Evolutionary conservation across 2,329 filamentous ascomycete genomes (phyloP).

Genomic region (Cordyceps javanica): DNA sequence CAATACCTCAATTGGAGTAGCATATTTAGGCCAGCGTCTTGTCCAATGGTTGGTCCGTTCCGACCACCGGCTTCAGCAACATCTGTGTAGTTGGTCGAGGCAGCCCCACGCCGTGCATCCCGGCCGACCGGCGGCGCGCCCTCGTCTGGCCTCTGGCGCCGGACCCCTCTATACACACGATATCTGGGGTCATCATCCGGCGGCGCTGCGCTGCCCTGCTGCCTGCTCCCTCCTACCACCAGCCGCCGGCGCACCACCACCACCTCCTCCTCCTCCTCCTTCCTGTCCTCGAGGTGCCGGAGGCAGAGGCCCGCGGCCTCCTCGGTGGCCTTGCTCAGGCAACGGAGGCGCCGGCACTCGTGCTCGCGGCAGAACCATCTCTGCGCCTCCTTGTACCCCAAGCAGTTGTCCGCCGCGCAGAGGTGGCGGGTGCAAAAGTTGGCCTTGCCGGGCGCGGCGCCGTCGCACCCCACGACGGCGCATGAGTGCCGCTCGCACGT

Average conservation of each 20-base stretch:
- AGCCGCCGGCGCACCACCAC: neutral
- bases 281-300: neutral
- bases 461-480: slow-evolving; percentile 3
- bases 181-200: neutral
- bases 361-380: slow-evolving; percentile 8
- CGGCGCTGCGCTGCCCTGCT: neutral
- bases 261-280: neutral
- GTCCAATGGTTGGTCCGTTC: no score
- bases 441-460: neutral
- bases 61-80: neutral
- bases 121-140: neutral
- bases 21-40: no score
- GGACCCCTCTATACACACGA: no score
- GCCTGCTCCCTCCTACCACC: neutral
- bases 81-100: neutral
- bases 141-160: neutral
- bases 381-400: slow-evolving; percentile 1
- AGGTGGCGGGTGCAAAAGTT: neutral
- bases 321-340: neutral
- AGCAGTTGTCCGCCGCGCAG: slow-evolving; percentile 9
- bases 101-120: neutral
- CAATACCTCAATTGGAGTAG: no score
- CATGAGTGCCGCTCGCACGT: slow-evolving; percentile 9
- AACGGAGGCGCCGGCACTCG: slow-evolving; percentile 2
- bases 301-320: neutral